A percentile compares a stretch with the other conserved stretches of the same genome.
These are phyloP conservation scores for Talaromyces trachyspermus DNA, from an alignment of 495 filamentous ascomycete genomes.

Conservation along the genomic window DNA sequence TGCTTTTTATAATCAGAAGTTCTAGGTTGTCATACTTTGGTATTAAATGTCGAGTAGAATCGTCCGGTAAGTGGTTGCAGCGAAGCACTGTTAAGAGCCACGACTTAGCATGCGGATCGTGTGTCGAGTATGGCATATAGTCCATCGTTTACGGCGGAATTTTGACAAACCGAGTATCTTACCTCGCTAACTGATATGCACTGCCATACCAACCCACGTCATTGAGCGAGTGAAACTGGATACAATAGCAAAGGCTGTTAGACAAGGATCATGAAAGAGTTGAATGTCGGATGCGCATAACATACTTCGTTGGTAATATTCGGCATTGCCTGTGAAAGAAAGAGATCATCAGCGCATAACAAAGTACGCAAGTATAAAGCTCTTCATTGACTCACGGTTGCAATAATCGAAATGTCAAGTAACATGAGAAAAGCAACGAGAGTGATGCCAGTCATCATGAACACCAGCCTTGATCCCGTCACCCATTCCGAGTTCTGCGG, in stretches of 20 bases:
- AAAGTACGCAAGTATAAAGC: background rate
- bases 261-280: background rate
- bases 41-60: constrained; percentile 39
- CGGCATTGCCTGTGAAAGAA: background rate
- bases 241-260: background rate
- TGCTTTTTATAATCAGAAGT: background rate
- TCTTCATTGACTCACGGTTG: constrained; percentile 27
- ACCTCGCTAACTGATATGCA: constrained; percentile 25
- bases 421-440: constrained; percentile 40
- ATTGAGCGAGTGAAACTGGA: constrained; percentile 19
- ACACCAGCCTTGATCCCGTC: constrained; percentile 20
- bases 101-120: too few relatives aligned
- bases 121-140: too few relatives aligned
- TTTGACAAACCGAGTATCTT: too few relatives aligned
- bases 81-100: constrained; percentile 20
- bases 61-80: constrained; percentile 48
- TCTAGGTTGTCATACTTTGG: constrained; percentile 17
- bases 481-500: constrained; percentile 5
- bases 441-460: constrained; percentile 13
- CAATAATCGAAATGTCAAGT: constrained; percentile 43
- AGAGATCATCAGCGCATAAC: background rate
- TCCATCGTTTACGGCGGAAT: too few relatives aligned
- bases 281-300: background rate
- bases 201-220: constrained; percentile 34
- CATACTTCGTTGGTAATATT: background rate